Evolutionary conservation across 2,329 filamentous ascomycete species (phyloP), one percentile per base, ranked within the genome.

Genomic region (Orbilia brochopaga): DNA sequence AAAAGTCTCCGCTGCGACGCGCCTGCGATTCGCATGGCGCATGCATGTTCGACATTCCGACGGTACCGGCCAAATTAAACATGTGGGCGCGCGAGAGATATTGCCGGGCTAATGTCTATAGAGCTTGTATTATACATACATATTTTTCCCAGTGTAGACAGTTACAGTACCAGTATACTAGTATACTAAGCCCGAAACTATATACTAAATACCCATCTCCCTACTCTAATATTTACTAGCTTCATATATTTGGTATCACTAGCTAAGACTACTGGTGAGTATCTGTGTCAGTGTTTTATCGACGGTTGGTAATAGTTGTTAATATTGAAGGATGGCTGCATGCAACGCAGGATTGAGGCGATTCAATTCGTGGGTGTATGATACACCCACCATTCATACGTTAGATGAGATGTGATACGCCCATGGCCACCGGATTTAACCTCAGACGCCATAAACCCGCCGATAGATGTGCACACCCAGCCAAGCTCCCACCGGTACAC

Each of bases 401-500:
- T 42, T n/a, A n/a, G n/a, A n/a, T n/a, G n/a, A n/a, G n/a, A n/a
- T n/a, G n/a, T n/a, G n/a, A n/a, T n/a, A n/a, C n/a, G n/a, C n/a
- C n/a, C n/a, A n/a, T 32, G 27, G 8, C n/a, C 5, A 3, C 37
- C 37, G 37, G 37, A 42, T 17, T 42, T 42, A 42, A 42, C 15
- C 37, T 42, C 37, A 42, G 15, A 42, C 37, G 37, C n/a, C 37
- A 15, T 13, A 2, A 5, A 42, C 2, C 37, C 5, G 58, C 32
- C 24, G 48, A 62, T 50, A 50, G 37, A 62, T 50, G 4, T 52
- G 30, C 24, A 19, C 11, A 10, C 15, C 17, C 11, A 17, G 32
- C n/a, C 5, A 17, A 10, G 27, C n/a, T 24, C 24, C 21, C 37
- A 44, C 37, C 23, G 54, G 54, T 58, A 19, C 11, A 24, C 46